These are phyloP conservation scores for Chiua virens DNA, from an alignment of 768 basidiomycete genomes.

Conservation along the genomic window DNA sequence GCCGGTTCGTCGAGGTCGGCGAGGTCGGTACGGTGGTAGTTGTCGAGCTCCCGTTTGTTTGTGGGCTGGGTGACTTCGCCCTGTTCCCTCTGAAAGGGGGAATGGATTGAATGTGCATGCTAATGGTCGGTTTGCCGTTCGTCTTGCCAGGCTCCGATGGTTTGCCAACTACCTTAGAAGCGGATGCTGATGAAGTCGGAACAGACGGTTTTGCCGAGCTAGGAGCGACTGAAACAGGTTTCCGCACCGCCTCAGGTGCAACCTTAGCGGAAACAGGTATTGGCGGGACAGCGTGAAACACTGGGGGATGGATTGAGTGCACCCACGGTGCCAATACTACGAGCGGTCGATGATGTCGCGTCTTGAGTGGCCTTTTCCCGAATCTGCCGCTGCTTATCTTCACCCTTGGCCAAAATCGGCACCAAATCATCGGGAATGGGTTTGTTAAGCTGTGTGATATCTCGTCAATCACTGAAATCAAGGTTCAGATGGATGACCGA, in stretches of 20 bases:
- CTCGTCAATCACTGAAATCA: background rate
- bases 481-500: conserved; percentile 33
- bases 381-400: conserved; percentile 84
- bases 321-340: conserved; percentile 61
- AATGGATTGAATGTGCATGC: conserved; percentile 86
- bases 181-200: conserved; percentile 29
- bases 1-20: conserved; percentile 56
- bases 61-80: conserved; percentile 31
- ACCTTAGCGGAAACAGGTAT: conserved; percentile 31
- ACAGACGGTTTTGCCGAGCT: conserved; percentile 27
- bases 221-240: conserved; percentile 25
- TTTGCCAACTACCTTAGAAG: conserved; percentile 33
- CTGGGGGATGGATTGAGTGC: conserved; percentile 43
- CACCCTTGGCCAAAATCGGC: conserved; percentile 89
- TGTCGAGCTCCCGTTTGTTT: conserved; percentile 32
- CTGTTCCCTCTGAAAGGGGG: conserved; percentile 84
- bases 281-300: conserved; percentile 43
- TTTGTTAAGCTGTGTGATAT: conserved; percentile 69
- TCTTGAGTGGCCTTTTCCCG: conserved; percentile 73
- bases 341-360: conserved; percentile 63
- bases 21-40: conserved; percentile 44
- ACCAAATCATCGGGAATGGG: conserved; percentile 95
- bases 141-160: conserved; percentile 31
- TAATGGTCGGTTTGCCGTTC: conserved; percentile 49
- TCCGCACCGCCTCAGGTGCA: conserved; percentile 27